These are phyloP conservation scores for Tricholoma furcatifolium DNA, from an alignment of 768 basidiomycete species.

Conservation along the genomic window DNA sequence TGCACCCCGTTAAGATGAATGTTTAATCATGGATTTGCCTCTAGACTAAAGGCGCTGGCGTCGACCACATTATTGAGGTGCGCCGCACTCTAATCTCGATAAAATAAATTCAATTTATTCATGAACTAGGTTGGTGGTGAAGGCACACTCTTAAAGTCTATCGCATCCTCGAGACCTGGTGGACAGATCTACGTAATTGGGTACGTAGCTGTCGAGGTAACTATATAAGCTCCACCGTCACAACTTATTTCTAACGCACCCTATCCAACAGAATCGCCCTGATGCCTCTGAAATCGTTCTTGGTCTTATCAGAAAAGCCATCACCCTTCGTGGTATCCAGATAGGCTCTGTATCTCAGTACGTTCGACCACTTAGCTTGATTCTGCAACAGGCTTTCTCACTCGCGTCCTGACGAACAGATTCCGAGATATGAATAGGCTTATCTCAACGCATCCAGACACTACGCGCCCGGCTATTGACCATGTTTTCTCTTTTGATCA, in stretches of 20 bases:
- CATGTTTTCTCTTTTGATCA: constrained; percentile 57
- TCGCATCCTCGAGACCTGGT: constrained; percentile 35
- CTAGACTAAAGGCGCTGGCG: constrained; percentile 39
- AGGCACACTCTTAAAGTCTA: constrained; percentile 46
- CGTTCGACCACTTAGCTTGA: no score
- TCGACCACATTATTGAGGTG: constrained; percentile 40
- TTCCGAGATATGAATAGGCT: constrained; percentile 53
- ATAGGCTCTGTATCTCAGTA: constrained; percentile 19
- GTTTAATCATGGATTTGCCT: constrained; percentile 3
- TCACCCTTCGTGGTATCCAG: constrained; percentile 49
- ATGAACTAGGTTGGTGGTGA: constrained; percentile 52
- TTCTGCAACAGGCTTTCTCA: no score
- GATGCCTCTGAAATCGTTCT: constrained; percentile 20
- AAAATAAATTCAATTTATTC: not conserved
- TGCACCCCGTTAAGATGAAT: not conserved
- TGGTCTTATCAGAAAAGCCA: constrained; percentile 35
- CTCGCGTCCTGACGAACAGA: constrained; percentile 19
- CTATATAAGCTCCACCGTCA: no score
- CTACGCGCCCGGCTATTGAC: constrained; percentile 51
- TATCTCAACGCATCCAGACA: constrained; percentile 35
- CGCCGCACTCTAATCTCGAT: not conserved
- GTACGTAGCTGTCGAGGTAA: constrained; percentile 39
- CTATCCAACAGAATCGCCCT: constrained; percentile 23
- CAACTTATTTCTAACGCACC: no score
- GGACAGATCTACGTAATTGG: constrained; percentile 54